Evolutionary conservation across 2,329 filamentous ascomycete species (phyloP).

Genomic region (Aschersonia sp.): DNA sequence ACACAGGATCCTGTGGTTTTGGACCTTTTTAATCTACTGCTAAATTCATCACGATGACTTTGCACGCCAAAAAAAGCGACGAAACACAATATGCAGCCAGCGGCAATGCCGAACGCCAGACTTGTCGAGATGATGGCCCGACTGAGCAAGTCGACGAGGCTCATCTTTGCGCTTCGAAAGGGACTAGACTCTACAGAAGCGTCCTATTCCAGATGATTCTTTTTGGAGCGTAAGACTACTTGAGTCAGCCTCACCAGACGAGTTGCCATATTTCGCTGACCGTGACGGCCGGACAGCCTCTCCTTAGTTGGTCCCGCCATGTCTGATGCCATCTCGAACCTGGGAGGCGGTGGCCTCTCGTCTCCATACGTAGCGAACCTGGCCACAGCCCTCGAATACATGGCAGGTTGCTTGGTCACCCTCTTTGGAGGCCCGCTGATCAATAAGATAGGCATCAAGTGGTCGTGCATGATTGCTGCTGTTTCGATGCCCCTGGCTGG

Average conservation of each 20-base stretch:
- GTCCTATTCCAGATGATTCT: not conserved
- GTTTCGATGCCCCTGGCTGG: not conserved
- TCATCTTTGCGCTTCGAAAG: not conserved
- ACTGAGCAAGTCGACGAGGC: not conserved
- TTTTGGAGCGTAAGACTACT: not conserved
- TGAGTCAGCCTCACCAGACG: too few species aligned
- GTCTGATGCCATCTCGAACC: not conserved
- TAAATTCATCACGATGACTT: too few species aligned
- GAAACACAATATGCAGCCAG: too few species aligned
- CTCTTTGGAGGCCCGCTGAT: not conserved
- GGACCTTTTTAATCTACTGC: too few species aligned
- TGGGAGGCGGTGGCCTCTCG: not conserved
- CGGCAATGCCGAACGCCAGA: too few species aligned
- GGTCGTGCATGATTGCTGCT: not conserved
- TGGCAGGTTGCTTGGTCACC: not conserved
- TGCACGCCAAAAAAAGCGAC: too few species aligned
- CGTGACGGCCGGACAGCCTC: not conserved
- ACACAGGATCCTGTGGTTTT: too few species aligned
- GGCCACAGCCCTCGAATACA: not conserved
- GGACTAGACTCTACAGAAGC: not conserved
- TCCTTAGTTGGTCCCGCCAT: not conserved
- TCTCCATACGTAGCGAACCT: not conserved
- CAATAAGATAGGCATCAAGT: not conserved
- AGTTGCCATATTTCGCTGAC: not conserved
- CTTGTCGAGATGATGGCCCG: not conserved